Percentiles rank a stretch among this genome's conserved stretches.
Evolutionary conservation across 2,329 filamentous ascomycete genomes (phyloP).

Genomic region (Eurotiales sp.): DNA sequence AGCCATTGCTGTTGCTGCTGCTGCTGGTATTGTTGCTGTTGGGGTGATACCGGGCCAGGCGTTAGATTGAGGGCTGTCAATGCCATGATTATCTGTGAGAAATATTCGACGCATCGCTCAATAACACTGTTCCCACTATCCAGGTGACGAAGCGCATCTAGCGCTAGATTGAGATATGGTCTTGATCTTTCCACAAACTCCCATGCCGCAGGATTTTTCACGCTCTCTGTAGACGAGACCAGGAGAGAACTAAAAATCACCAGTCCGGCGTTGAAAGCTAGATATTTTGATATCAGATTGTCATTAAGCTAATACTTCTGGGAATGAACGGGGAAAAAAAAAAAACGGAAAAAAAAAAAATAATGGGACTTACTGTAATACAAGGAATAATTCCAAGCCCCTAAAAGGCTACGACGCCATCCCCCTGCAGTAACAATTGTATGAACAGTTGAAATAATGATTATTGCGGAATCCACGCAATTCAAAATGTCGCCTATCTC

Average conservation of each 20-base stretch:
- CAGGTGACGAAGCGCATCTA: not conserved
- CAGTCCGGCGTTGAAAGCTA: conserved; percentile 34
- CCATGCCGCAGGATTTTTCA: conserved; percentile 10
- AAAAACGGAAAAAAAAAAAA: not conserved
- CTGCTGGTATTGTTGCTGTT: too few species aligned
- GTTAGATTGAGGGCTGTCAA: too few species aligned
- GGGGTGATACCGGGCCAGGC: too few species aligned
- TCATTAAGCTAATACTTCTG: too few species aligned
- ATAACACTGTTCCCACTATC: conserved; percentile 3
- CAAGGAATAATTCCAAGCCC: conserved; percentile 31
- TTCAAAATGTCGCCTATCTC: conserved; percentile 31
- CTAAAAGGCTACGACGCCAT: conserved; percentile 23
- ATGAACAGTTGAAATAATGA: conserved; percentile 25
- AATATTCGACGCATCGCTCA: not conserved
- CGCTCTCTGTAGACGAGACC: conserved; percentile 16
- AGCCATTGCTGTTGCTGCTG: too few species aligned
- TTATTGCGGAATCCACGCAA: conserved; percentile 30
- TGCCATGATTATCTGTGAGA: not conserved
- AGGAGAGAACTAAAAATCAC: conserved; percentile 29
- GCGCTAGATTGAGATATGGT: conserved; percentile 16
- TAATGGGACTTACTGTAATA: conserved; percentile 28
- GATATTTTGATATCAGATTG: not conserved
- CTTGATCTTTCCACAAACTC: conserved; percentile 13
- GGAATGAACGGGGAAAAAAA: too few species aligned
- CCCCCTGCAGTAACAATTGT: conserved; percentile 18